Evolutionary conservation across 2,329 filamentous ascomycete species (phyloP).

Genomic region (Colletotrichum coccodes): DNA sequence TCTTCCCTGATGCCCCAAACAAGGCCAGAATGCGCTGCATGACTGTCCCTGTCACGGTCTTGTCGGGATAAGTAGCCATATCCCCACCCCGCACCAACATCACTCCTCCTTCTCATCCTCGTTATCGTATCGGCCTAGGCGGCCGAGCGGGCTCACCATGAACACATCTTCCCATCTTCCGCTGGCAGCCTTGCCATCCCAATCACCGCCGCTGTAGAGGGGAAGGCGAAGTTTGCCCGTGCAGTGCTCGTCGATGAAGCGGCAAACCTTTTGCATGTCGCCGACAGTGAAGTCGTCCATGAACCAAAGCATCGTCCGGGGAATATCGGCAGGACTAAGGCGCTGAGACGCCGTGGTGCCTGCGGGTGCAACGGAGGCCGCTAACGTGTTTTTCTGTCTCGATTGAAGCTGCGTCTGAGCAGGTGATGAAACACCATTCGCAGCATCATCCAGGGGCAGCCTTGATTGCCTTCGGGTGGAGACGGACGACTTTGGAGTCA

Average conservation of each 20-base stretch:
- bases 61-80: background rate
- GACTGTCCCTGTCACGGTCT: too few relatives aligned
- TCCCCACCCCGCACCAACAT: background rate
- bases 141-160: slow-evolving; percentile 27
- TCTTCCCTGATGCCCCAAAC: background rate
- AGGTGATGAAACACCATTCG: background rate
- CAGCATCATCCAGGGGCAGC: background rate
- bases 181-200: slow-evolving; percentile 28
- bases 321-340: slow-evolving; percentile 24
- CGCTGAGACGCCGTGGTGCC: background rate
- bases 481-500: background rate
- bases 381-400: slow-evolving; percentile 8
- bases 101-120: slow-evolving; percentile 25
- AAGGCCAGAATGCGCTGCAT: background rate
- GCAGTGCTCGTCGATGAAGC: slow-evolving; percentile 30
- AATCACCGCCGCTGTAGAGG: slow-evolving; percentile 27
- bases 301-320: slow-evolving; percentile 31
- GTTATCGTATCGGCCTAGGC: slow-evolving; percentile 19
- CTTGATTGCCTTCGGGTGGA: background rate
- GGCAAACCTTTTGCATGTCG: slow-evolving; percentile 31
- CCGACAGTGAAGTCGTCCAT: slow-evolving; percentile 32
- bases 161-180: slow-evolving; percentile 30
- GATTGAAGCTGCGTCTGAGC: background rate
- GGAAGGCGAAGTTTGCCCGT: slow-evolving; percentile 28
- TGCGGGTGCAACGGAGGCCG: background rate